phyloP scores from a whole-genome alignment of 108 stramenopile genomes.

The Cyclotella choctawhatcheeana region DNA sequence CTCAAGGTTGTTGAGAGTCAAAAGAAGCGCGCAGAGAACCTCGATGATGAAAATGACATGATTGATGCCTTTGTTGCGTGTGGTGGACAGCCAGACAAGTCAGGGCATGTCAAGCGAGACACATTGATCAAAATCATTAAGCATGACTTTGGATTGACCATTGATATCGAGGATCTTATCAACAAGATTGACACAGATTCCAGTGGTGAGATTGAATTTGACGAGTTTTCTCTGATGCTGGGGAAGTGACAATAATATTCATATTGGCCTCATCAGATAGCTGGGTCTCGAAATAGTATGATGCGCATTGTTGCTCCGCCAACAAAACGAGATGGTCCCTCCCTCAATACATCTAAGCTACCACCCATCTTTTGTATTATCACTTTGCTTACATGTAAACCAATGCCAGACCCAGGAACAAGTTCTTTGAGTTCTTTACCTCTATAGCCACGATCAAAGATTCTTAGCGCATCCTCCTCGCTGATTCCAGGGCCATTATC shows the following conservation, averaged over 20 bases:
- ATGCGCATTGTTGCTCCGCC: constrained; percentile 48
- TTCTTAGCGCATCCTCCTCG: constrained; percentile 57
- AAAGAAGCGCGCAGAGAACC: constrained; percentile 82
- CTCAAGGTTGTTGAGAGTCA: constrained; percentile 92
- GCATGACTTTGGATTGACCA: constrained; percentile 84
- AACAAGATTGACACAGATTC: constrained; percentile 82
- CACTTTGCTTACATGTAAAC: constrained; percentile 64
- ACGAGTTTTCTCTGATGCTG: constrained; percentile 83
- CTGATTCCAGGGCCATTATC: constrained; percentile 89
- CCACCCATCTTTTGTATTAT: constrained; percentile 79
- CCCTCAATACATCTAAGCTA: constrained; percentile 47
- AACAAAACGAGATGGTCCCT: constrained; percentile 44
- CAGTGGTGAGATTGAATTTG: constrained; percentile 86
- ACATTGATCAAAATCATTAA: constrained; percentile 87
- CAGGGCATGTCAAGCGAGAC: constrained; percentile 65
- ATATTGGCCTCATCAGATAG: not conserved
- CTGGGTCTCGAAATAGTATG: constrained; percentile 15
- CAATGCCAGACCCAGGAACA: constrained; percentile 72
- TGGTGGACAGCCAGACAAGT: constrained; percentile 75
- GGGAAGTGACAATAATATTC: constrained; percentile 19
- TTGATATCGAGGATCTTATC: constrained; percentile 86
- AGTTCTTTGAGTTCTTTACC: constrained; percentile 40
- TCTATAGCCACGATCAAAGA: constrained; percentile 83
- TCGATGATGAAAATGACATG: constrained; percentile 89
- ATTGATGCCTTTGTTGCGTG: constrained; percentile 94